Evolutionary conservation across 2,329 filamentous ascomycete species (phyloP), one percentile per base, ranked within the genome.

Genomic region (Madurella mycetomatis): DNA sequence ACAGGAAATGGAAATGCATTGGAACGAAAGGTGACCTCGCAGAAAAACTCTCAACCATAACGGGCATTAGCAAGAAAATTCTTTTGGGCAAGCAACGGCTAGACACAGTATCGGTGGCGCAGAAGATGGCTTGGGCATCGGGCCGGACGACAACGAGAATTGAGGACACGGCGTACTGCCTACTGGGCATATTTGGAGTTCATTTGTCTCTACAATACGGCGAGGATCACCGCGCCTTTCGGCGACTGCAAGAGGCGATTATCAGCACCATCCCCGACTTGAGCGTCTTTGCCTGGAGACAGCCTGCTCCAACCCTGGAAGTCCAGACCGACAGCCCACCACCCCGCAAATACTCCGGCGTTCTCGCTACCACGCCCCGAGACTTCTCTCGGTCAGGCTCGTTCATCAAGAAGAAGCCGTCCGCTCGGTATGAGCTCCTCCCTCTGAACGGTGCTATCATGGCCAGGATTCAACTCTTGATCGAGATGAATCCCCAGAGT

Each of bases 171-270:
- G 72, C 72, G 0, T 77, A 76, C 41, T 75, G 68, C 25, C 61
- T 77, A 0, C 55, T 77, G 1, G 74, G 73, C 0, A 66, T 76
- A 0, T 76, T 76, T 19, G 62, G 64, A 0, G 65, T 76, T 16
- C 68, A 72, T 17, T 75, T 77, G 69, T 68, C 73, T 0, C 56
- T 76, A 7, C 47, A 75, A 0, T 76, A 76, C 40, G 73, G 73
- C 0, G 66, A 71, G 42, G 67, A 67, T 0, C 1, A 2, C 0
- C 64, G 62, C 0, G 66, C 70, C 0, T 67, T 72, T 13, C 9
- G 11, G 0, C 59, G 69, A 17, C 54, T 72, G 0, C 66, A 68
- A 25, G 56, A 65, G 18, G 65, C 69, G 19, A 70, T 73, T 9
- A 63, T 70, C 25, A 25, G 25, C 25, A 25, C 25, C 25, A 25